phyloP scores from a whole-genome alignment of 106 monocot genomes.

The Acorus gramineus region DNA sequence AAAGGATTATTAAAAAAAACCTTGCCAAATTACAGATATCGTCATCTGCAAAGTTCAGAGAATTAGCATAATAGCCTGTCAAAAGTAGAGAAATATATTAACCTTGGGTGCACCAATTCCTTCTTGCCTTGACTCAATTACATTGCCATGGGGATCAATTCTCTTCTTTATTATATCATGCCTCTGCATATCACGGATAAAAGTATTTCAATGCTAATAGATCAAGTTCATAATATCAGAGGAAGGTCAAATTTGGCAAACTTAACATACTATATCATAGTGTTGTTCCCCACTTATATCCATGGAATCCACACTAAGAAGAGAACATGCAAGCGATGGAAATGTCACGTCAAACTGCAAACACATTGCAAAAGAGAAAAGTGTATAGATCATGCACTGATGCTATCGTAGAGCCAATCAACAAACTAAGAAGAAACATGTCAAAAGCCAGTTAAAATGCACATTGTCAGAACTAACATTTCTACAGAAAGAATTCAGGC shows the following conservation, averaged over 20 bases:
- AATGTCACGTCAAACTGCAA: conserved; percentile 97
- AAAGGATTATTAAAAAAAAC: no score
- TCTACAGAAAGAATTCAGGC: no score
- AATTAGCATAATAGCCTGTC: no score
- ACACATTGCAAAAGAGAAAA: not conserved
- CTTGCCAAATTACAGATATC: no score
- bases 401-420: no score
- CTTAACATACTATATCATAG: conserved; percentile 72
- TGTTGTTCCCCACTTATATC: conserved; percentile 98
- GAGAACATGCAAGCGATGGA: conserved; percentile 79
- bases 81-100: conserved; percentile 1
- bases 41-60: no score
- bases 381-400: not conserved
- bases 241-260: not conserved
- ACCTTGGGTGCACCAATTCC: conserved; percentile 97
- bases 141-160: conserved; percentile 69
- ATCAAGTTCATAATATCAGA: not conserved
- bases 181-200: conserved; percentile 34
- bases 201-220: not conserved
- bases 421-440: no score
- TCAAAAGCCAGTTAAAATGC: no score
- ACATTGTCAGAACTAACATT: no score
- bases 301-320: conserved; percentile 83
- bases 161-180: conserved; percentile 95
- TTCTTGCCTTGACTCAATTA: conserved; percentile 59